A percentile compares a stretch with the other conserved stretches of the same genome.
Conservation (phyloP, 345 rosid species). For the Litchi chinensis region DNA sequence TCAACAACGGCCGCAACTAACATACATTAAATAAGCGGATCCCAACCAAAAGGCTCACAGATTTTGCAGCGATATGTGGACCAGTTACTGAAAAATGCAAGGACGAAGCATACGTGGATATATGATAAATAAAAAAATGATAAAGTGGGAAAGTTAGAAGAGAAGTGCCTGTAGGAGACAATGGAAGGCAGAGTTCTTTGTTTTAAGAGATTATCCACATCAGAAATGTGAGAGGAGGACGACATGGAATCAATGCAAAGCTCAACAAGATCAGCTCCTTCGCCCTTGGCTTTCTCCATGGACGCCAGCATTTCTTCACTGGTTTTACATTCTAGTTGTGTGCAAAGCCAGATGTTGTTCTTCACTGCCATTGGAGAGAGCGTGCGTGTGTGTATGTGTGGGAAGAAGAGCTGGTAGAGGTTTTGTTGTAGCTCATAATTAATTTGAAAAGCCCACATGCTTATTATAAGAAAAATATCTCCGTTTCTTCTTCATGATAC, state of each 20-base stretch:
- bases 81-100: too few relatives aligned
- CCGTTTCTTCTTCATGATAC: background rate
- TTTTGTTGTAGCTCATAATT: background rate
- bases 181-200: slow-evolving; percentile 37
- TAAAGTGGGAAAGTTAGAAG: background rate
- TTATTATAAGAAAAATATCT: background rate
- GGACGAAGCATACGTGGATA: too few relatives aligned
- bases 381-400: background rate
- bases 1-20: too few relatives aligned
- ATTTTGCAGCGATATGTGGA: too few relatives aligned
- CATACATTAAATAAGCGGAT: too few relatives aligned
- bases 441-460: background rate
- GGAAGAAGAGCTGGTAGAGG: background rate
- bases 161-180: slow-evolving; percentile 39
- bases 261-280: slow-evolving; percentile 49
- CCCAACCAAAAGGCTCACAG: too few relatives aligned
- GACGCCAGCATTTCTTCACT: slow-evolving; percentile 32
- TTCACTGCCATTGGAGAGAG: slow-evolving; percentile 22
- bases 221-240: slow-evolving; percentile 24
- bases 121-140: too few relatives aligned
- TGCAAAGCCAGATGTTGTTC: slow-evolving; percentile 34
- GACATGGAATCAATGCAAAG: slow-evolving; percentile 33
- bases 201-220: slow-evolving; percentile 18
- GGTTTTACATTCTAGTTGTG: slow-evolving; percentile 36
- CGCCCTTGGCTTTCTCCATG: slow-evolving; percentile 35